Evolutionary conservation across 139 green algal genomes (phyloP).

Genomic region (Dunaliella primolecta): DNA sequence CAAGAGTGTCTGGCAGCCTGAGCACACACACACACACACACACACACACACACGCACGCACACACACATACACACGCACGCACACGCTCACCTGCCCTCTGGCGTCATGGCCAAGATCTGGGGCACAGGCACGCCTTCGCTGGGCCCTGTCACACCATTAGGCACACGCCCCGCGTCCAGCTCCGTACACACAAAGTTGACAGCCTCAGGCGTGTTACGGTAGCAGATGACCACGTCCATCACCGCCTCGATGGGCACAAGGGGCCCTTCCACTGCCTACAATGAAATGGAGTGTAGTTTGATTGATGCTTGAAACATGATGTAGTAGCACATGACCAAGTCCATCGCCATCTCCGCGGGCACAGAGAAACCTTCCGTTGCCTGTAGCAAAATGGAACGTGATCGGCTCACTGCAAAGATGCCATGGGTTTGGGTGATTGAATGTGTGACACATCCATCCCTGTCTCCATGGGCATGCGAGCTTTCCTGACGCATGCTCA

Average conservation of each 20-base stretch:
- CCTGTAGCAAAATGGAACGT: no score
- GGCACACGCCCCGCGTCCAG: slow-evolving; percentile 15
- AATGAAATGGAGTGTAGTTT: no score
- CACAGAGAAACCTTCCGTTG: no score
- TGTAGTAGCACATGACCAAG: no score
- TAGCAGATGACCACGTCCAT: slow-evolving; percentile 18
- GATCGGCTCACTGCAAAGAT: no score
- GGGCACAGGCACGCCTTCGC: slow-evolving; percentile 1
- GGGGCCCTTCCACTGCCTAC: slow-evolving; percentile 13
- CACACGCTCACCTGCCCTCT: background rate
- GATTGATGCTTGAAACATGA: no score
- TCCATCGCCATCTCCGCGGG: no score
- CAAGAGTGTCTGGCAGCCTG: no score
- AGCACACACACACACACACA: background rate
- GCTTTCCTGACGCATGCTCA: no score
- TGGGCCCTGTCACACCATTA: background rate
- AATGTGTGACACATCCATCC: no score
- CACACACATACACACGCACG: background rate
- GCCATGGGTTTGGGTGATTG: no score
- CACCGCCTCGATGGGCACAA: slow-evolving; percentile 8
- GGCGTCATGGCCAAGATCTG: background rate
- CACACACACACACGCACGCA: background rate
- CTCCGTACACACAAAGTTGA: slow-evolving; percentile 2
- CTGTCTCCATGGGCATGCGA: no score
- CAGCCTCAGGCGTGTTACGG: background rate